Evolutionary conservation across 331 rosid genomes (phyloP), one percentile per base, ranked within the genome.

Genomic region (Cydonia oblonga): DNA sequence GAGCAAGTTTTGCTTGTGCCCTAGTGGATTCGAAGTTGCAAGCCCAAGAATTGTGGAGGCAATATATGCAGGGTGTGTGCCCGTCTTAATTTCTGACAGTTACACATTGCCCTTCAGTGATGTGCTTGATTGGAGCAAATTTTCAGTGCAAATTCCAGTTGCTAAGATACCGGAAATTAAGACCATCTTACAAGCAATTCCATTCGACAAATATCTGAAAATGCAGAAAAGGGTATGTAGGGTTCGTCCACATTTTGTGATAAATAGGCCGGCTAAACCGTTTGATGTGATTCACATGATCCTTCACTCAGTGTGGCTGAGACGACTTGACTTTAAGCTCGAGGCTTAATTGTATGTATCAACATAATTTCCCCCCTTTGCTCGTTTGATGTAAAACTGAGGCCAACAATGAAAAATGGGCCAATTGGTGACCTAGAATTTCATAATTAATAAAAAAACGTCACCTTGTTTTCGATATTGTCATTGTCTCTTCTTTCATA

Each of bases 41-140:
- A 88, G 90, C n/a, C 93, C 93, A 5, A 84, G 93, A 66, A 80
- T 86, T 22, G 90, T 80, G 79, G 90, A 86, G 75, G 87, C 93
- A 24, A 80, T 88, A 24, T 71, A 86, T 70, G 87, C 80, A 0
- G 93, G 90, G 19, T 86, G 93, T 72, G 85, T 86, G 2, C 93
- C 90, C 1, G 87, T 88, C n/a, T 84, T 88, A 2, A 78, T 88
- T 23, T 84, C 72, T 22, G 65, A 82, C 6, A 71, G 73, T 66
- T 88, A 86, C 38, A 49, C 84, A 53, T 54, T 84, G 60, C 93
- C 93, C 18, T 84, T 88, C 6, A 72, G 72, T 68, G 93, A 88
- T 69, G 90, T 86, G 20, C 83, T 88, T 14, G 26, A 88, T 57
- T 86, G 90, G 93, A 84, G 46, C 15, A 24, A 81, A 18, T 80